These are phyloP conservation scores for Trichophyton schoenleinii DNA, from an alignment of 2,329 filamentous ascomycete species.

Conservation along the genomic window DNA sequence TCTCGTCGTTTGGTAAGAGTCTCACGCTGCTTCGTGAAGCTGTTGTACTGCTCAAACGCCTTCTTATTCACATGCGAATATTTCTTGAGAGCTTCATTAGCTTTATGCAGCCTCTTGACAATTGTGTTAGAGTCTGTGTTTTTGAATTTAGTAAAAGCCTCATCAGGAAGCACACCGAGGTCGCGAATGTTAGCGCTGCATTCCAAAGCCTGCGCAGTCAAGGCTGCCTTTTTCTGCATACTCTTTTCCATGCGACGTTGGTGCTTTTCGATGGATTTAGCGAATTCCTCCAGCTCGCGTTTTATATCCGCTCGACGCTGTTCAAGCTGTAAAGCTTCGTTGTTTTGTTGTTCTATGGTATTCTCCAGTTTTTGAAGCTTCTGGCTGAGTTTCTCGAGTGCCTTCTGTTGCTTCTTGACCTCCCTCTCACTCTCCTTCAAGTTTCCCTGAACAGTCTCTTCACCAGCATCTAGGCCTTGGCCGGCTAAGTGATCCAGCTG, in stretches of 20 bases:
- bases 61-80: constrained; percentile 99
- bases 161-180: constrained; percentile 82
- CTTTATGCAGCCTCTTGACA: constrained; percentile 65
- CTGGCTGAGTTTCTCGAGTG: constrained; percentile 52
- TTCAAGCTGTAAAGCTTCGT: constrained; percentile 47
- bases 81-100: constrained; percentile 86
- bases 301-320: constrained; percentile 51
- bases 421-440: constrained; percentile 70
- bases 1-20: constrained; percentile 69
- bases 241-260: constrained; percentile 87
- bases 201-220: constrained; percentile 65
- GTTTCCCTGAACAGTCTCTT: constrained; percentile 47
- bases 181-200: constrained; percentile 83
- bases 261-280: constrained; percentile 65
- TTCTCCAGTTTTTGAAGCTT: constrained; percentile 64
- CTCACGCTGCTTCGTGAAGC: constrained; percentile 85
- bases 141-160: constrained; percentile 84
- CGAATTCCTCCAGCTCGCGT: constrained; percentile 61
- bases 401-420: constrained; percentile 62
- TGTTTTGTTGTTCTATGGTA: constrained; percentile 50
- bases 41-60: constrained; percentile 97
- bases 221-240: constrained; percentile 71
- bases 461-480: constrained; percentile 54
- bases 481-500: constrained; percentile 75
- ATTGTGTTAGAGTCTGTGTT: constrained; percentile 68